A percentile compares a stretch with the other conserved stretches of the same genome.
These are phyloP conservation scores for Microstegium vimineum DNA, from an alignment of 176 grass and related monocot species.

Conservation along the genomic window DNA sequence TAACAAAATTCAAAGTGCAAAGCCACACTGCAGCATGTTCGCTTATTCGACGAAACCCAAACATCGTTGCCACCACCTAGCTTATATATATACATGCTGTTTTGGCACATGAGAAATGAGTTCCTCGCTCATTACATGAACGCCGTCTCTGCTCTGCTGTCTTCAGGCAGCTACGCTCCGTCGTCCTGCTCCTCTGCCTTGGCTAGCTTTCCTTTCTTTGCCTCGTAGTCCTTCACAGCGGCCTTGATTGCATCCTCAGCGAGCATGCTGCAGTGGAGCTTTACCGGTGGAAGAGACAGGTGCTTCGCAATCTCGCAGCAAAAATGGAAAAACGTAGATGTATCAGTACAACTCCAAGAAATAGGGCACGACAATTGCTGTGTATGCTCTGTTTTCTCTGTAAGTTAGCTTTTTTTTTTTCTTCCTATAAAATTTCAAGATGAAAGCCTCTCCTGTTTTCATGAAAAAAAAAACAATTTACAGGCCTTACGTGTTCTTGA, in stretches of 20 bases:
- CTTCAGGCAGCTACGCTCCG: background rate
- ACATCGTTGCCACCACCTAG: background rate
- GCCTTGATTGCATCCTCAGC: slow-evolving; percentile 94
- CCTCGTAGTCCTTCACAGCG: slow-evolving; percentile 79
- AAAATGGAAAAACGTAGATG: background rate
- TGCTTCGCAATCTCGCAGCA: slow-evolving; percentile 86
- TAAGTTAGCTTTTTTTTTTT: no score
- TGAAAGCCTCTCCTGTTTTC: no score
- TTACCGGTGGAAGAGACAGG: slow-evolving; percentile 82
- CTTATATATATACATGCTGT: background rate
- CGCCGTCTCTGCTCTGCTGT: background rate
- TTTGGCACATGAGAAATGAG: background rate
- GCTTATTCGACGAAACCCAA: background rate
- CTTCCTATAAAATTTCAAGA: no score
- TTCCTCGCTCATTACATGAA: background rate
- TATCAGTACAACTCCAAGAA: background rate
- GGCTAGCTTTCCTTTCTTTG: slow-evolving; percentile 48
- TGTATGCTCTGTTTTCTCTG: no score
- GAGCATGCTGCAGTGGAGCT: slow-evolving; percentile 98
- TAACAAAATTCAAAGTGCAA: no score
- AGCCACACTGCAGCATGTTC: background rate
- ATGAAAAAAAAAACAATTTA: no score
- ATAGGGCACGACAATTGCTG: no score
- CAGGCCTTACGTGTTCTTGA: slow-evolving; percentile 94
- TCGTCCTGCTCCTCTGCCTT: background rate